Base-by-base conservation (phyloP, 176 grass and related monocot species). In the Olyra latifolia region DNA sequence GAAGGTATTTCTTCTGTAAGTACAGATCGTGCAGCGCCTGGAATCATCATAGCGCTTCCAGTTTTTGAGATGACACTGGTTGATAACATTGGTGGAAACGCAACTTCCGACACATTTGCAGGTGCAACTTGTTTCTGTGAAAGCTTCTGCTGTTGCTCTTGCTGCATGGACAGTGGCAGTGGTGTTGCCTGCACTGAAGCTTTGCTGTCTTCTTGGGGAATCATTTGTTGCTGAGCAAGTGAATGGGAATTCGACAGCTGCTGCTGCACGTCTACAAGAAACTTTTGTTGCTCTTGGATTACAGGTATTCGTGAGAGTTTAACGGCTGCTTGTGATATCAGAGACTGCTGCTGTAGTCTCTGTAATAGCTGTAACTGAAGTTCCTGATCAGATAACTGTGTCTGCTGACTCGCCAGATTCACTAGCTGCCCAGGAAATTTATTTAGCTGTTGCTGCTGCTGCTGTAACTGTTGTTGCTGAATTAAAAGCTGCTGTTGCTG, bases 1-100 rank as follows among this genome's bases (percentile, higher is more conserved):
- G 92, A 95, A 69, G 91, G 97, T 12, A 93, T 66, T 75, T 99
- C 93, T 53, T 99, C 96, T 28, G 90, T 88, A 81, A 99, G 63
- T 28, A 76, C 96, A 63, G 96, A 99, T 62, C 91, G 96, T 86
- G 96, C 67, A 52, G 86, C 90, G 41, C 77, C 86, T 1, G 50
- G 63, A 27, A 73, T 35, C 17, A 85, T 62, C 62, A 88, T 61
- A 46, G 79, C 29, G 38, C 80, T 86, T 72, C 89, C 86, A 87
- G 43, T 71, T 88, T 84, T 83, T 22, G 87, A 55, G 35, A 91
- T 57, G 22, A 82, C 48, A 76, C 83, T 91, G 38, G 76, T 60
- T 12, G 71, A 63, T 53, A 82, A 42, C 22, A 73, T 82, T 2
- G 49, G 45, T 73, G 86, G 84, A 77, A 71, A 87, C 32, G 85